Evolutionary conservation across 345 rosid genomes (phyloP).

Genomic region (Eucalyptus victrix): DNA sequence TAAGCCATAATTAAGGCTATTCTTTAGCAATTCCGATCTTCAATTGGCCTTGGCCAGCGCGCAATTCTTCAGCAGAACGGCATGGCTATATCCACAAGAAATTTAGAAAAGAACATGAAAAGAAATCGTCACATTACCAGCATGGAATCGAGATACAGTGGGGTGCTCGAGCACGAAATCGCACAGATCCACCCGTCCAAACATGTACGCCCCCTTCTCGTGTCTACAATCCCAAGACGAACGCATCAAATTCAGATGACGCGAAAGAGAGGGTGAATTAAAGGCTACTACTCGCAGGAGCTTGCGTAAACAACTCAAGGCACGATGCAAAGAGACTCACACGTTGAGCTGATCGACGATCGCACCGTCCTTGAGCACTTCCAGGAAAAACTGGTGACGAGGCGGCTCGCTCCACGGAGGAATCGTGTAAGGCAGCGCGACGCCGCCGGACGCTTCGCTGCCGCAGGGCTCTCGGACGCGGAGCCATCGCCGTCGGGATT

Average conservation of each 20-base stretch:
- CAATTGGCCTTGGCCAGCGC: background rate
- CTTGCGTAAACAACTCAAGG: background rate
- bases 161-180: constrained; percentile 91
- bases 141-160: constrained; percentile 86
- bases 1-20: background rate
- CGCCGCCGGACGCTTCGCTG: background rate
- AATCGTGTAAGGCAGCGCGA: constrained; percentile 58
- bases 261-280: background rate
- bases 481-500: background rate
- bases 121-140: constrained; percentile 33
- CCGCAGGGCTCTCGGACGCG: background rate
- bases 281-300: background rate
- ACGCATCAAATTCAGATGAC: background rate
- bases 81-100: background rate
- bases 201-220: constrained; percentile 92
- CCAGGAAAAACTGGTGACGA: constrained; percentile 44
- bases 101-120: background rate
- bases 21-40: background rate
- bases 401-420: constrained; percentile 94
- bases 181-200: constrained; percentile 81
- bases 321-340: constrained; percentile 12
- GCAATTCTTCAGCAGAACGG: background rate
- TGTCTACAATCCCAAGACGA: constrained; percentile 12
- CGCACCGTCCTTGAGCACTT: constrained; percentile 84
- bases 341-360: constrained; percentile 46